phyloP scores from a whole-genome alignment of 306 rosid genomes.

The Citrullus mucosospermus region DNA sequence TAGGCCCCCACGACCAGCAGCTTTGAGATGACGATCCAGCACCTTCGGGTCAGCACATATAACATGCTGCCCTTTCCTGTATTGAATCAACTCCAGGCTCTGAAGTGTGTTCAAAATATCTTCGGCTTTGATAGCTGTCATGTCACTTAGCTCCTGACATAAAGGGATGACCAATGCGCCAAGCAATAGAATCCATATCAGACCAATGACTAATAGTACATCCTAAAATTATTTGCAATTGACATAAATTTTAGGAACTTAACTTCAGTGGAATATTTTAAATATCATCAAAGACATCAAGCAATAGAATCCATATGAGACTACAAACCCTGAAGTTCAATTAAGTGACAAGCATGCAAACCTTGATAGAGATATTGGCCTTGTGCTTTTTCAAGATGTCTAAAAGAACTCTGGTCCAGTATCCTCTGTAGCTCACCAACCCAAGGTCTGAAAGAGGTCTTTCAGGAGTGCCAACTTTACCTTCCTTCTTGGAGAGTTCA shows the following conservation, averaged over 20 bases:
- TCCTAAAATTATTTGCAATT: background rate
- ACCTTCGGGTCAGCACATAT: constrained; percentile 97
- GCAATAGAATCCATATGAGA: background rate
- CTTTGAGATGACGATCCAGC: constrained; percentile 94
- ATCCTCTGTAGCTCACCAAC: constrained; percentile 91
- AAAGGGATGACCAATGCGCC: background rate
- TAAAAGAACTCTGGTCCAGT: constrained; percentile 94
- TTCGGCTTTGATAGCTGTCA: constrained; percentile 97
- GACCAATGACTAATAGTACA: background rate
- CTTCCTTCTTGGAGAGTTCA: constrained; percentile 96
- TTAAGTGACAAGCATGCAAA: constrained; percentile 13
- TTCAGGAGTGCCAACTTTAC: constrained; percentile 97
- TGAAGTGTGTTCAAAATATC: constrained; percentile 86
- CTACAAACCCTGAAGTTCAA: background rate
- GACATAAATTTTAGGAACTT: background rate
- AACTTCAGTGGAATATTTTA: background rate
- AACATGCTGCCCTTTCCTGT: constrained; percentile 97
- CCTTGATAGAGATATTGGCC: constrained; percentile 96
- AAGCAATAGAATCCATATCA: background rate
- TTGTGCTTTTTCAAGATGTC: constrained; percentile 92
- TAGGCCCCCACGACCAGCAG: constrained; percentile 93
- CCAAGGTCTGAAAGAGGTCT: constrained; percentile 99
- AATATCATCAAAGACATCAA: background rate
- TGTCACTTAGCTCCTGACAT: constrained; percentile 92
- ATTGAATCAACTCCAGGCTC: constrained; percentile 81